Conservation (phyloP, 805 yeast species). For the Barnettozyma botsteinii region DNA sequence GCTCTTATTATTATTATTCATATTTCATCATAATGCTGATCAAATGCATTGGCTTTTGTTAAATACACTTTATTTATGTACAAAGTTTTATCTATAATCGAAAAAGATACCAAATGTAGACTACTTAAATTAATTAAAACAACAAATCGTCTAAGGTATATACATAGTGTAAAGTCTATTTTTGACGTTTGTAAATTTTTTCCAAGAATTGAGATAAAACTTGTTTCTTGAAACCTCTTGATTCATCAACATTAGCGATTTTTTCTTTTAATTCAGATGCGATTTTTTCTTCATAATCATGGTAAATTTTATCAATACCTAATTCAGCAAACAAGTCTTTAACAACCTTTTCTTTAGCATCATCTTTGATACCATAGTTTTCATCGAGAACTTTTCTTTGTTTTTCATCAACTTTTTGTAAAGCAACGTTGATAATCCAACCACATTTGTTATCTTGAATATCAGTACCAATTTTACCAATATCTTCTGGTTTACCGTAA, state of each 20-base stretch:
- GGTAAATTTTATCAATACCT: slow-evolving; percentile 63
- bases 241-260: slow-evolving; percentile 76
- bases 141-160: not conserved
- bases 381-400: slow-evolving; percentile 80
- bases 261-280: slow-evolving; percentile 57
- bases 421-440: slow-evolving; percentile 94
- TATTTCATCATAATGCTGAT: slow-evolving; percentile 2
- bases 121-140: too few relatives aligned
- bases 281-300: slow-evolving; percentile 74
- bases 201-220: slow-evolving; percentile 81
- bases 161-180: slow-evolving; percentile 39
- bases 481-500: slow-evolving; percentile 94
- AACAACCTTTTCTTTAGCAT: slow-evolving; percentile 58
- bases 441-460: slow-evolving; percentile 98
- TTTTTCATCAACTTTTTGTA: slow-evolving; percentile 67
- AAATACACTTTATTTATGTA: slow-evolving; percentile 8
- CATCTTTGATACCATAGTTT: slow-evolving; percentile 84
- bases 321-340: slow-evolving; percentile 72
- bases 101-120: not conserved
- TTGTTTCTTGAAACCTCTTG: slow-evolving; percentile 85
- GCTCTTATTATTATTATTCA: slow-evolving; percentile 1
- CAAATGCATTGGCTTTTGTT: not conserved
- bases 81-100: slow-evolving; percentile 5
- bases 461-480: slow-evolving; percentile 98
- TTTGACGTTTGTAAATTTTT: slow-evolving; percentile 91